These are phyloP conservation scores for Bryopsis sp. DNA, from an alignment of 139 green algal genomes.

Conservation along the genomic window DNA sequence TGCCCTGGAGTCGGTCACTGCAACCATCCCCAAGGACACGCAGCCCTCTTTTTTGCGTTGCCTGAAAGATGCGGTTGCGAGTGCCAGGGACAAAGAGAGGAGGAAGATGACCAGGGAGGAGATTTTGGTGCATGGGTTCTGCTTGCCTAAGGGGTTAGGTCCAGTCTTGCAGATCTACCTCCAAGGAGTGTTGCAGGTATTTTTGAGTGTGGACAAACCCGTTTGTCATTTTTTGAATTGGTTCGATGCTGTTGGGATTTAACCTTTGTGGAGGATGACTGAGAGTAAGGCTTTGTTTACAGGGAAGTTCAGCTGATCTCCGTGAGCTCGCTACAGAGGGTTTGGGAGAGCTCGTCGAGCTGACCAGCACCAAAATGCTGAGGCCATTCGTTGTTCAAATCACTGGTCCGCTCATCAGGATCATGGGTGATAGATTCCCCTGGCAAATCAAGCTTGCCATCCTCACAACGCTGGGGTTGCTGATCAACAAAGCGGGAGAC, in stretches of 20 bases:
- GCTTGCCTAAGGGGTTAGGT: slow-evolving; percentile 73
- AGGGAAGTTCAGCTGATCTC: slow-evolving; percentile 63
- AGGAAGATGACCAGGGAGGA: background rate
- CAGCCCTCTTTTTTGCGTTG: slow-evolving; percentile 56
- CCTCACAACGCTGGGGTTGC: slow-evolving; percentile 69
- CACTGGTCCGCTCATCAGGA: slow-evolving; percentile 91
- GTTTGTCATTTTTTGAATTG: too few species aligned
- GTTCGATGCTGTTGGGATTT: too few species aligned
- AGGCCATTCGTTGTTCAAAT: slow-evolving; percentile 87
- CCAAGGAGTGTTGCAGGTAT: too few species aligned
- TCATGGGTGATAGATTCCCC: slow-evolving; percentile 77
- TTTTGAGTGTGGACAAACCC: too few species aligned
- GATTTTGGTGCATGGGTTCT: slow-evolving; percentile 73
- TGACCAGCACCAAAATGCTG: slow-evolving; percentile 65
- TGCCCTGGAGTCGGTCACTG: slow-evolving; percentile 59
- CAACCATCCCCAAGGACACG: slow-evolving; percentile 77
- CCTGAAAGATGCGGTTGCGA: slow-evolving; percentile 55
- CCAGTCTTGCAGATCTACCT: slow-evolving; percentile 92
- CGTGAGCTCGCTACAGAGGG: slow-evolving; percentile 82
- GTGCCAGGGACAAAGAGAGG: slow-evolving; percentile 63
- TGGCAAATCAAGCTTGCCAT: slow-evolving; percentile 80
- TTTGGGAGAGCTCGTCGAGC: slow-evolving; percentile 79
- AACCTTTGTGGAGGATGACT: too few species aligned
- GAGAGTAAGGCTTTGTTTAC: too few species aligned
- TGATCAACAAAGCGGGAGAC: slow-evolving; percentile 77